Evolutionary conservation across 225 moss, liverwort and hornwort species (phyloP).

Genomic region (Takakia lepidozioides): DNA sequence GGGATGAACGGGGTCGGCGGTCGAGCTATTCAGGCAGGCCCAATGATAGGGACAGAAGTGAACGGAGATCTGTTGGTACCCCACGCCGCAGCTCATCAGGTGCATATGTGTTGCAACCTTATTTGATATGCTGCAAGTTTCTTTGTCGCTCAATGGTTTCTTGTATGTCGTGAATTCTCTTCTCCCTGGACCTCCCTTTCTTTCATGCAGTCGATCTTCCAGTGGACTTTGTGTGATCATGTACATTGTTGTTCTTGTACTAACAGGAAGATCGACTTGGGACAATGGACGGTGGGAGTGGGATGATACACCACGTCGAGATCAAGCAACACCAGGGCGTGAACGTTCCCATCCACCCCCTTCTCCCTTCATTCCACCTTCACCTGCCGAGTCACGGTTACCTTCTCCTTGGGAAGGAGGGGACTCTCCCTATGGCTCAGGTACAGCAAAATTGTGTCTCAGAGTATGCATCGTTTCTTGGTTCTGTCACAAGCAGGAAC

Average conservation of each 20-base stretch:
- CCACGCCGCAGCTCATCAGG: conserved; percentile 38
- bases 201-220: too few relatives aligned
- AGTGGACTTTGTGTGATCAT: too few relatives aligned
- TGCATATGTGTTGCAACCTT: conserved; percentile 13
- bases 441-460: too few relatives aligned
- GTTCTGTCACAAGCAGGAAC: too few relatives aligned
- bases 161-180: too few relatives aligned
- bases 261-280: conserved; percentile 43
- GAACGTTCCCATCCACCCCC: conserved; percentile 30
- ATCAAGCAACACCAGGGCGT: conserved; percentile 43
- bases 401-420: conserved; percentile 94
- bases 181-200: too few relatives aligned
- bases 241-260: neutral
- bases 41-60: conserved; percentile 33
- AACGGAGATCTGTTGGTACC: conserved; percentile 20
- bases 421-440: conserved; percentile 39
- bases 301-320: conserved; percentile 75
- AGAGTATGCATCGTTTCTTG: too few relatives aligned
- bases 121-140: too few relatives aligned
- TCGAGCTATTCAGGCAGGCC: too few relatives aligned
- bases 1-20: too few relatives aligned
- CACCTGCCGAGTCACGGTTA: conserved; percentile 80
- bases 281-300: conserved; percentile 84
- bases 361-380: conserved; percentile 73
- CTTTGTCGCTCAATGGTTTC: too few relatives aligned